Base-by-base conservation (phyloP, 441 rosid species). In the Pelargonium australe region DNA sequence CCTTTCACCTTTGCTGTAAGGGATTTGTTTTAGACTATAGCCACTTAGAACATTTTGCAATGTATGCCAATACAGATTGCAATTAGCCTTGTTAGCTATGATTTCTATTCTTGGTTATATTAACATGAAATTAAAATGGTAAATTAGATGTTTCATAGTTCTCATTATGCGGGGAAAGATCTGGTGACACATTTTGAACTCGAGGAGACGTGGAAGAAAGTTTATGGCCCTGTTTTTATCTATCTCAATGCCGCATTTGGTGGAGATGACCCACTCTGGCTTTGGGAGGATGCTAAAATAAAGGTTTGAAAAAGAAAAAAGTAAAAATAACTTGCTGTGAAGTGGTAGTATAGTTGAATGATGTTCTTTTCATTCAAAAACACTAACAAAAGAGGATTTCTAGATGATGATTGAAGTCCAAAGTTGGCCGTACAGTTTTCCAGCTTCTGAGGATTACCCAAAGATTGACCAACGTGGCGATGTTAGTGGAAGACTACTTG, bases 181-280 rank as follows among this genome's bases (percentile, higher is more conserved):
- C 70, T 91, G 87, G 92, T 87, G 68, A 80, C 81, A 77, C 91
- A 80, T 71, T 67, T 93, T 4, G 76, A 77, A 79, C 67, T 73
- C 23, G 87, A 78, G 2, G 96, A 93, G 79, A 70, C 84, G 14
- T 89, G 97, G 97, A 91, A 93, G 84, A 93, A 91, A 79, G 95
- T 89, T 40, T 86, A 85, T 58, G 95, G 98, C 65, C 98, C 97
- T 0, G 84, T 89, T 70, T 89, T 89, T 9, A 62, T 88, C 66
- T 87, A 89, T 71, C 63, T 89, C 31, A 93, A 93, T 68, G 71
- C 85, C 65, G 70, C 75, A 55, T 65, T 73, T 49, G 81, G 79
- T 63, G 77, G 65, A 64, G 69, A 68, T 14, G 85, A 88, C 66
- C 80, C 88, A 4, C 74, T 55, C 55, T 78, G 63, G 45, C 85